Base-by-base conservation (phyloP, 495 filamentous ascomycete genomes). In the Durotheca rogersii region DNA sequence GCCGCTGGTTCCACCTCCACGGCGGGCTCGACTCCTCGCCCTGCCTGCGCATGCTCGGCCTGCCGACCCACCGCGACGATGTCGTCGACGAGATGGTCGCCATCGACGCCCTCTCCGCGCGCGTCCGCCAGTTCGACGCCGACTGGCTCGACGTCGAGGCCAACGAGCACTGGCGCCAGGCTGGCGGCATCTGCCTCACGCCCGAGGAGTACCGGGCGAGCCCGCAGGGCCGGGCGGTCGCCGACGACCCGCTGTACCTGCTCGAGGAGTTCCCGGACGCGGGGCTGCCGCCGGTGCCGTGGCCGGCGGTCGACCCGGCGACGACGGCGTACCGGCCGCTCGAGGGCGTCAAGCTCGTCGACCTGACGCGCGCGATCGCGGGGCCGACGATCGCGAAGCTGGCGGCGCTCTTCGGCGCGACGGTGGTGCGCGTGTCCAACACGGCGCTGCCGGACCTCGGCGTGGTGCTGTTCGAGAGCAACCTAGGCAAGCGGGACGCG, bases 361-460 rank as follows among this genome's bases (percentile, higher is more conserved):
- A 84, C 38, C 64, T 84, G 30, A 79, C 80, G 1, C 66, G 81
- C 16, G 75, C 84, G n/a, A 83, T 84, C 44, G 81, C 82, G 9
- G 81, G 76, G 0, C 81, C 81, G 0, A 66, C 73, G 3, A 72
- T 85, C 18, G 74, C 73, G 1, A 61, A 70, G 9, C 74, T 72
- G 4, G 68, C 84, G 2, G 82, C 82, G 1, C 67, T 82, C 20
- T 71, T 79, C 37, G 82, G 82, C 7, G 82, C 82, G 0, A 81
- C 77, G 48, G 79, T 86, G 0, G 77, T 86, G 60, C 62, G 79
- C 2, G 69, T 85, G 7, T 83, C 80, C 2, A 74, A 75, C n/a
- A 73, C 72, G 23, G 65, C 73, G 39, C 47, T 85, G 4, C 66
- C 69, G 0, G 81, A 86, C 52, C 33, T 77, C 5, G 62, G 61